Base-by-base conservation (phyloP, 805 yeast species). In the Phaffomyces antillensis region DNA sequence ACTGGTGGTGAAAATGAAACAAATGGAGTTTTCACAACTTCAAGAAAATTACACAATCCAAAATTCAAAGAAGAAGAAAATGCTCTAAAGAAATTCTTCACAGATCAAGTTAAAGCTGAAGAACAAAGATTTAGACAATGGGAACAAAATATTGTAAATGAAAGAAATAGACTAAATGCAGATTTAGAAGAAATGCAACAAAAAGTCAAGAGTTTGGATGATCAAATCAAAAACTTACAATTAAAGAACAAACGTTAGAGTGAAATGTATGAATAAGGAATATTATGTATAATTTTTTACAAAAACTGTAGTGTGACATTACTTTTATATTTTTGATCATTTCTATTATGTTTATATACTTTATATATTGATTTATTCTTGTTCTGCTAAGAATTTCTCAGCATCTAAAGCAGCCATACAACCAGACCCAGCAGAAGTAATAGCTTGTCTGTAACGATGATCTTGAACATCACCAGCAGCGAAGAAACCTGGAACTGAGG, bases 401-500 rank as follows among this genome's bases (percentile, higher is more conserved):
- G 91, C 87, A 60, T 93, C 98, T 50, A 93, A 77, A 49, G 96
- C 99, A 59, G 99, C 99, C 97, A 90, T 91, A 76, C 99, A 93
- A 52, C 99, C 99, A 52, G 96, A 77, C 62, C 99, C 99, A n/a
- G 99, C 99, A 65, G 97, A 89, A 36, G 99, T 93, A 63, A 93
- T 88, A 47, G 99, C 99, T 74, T 93, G 99, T 81, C 99, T 87
- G 71, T 91, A 93, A 65, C 78, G 79, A 67, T 87, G 83, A 70
- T 93, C 99, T 71, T 93, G 99, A 46, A 93, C 99, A 63, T 93
- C 99, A 70, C 99, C 99, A 48, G 99, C 99, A 49, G 99, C 99
- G 57, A 85, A 93, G 50, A 93, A 86, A 64, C 97, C 98, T 60
- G 77, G 78, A 48, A 91, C 77, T 13, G 95, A 81, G 40, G 99